Conservation (phyloP, 371 early-diverging fungal genomes). For the Quaeritorhiza haematococci region DNA sequence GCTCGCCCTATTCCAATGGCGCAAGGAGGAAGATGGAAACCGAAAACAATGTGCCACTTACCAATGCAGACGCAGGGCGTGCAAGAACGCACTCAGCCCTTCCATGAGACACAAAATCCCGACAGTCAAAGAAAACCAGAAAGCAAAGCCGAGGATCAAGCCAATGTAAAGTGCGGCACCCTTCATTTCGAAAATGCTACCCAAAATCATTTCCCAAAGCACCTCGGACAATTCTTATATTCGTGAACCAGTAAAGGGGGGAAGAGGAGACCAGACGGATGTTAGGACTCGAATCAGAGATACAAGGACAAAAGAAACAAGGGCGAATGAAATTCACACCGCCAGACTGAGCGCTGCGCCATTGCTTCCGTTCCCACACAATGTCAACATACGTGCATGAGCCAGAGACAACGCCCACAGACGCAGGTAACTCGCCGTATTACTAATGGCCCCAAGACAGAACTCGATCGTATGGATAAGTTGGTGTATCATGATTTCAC, state of each 20-base stretch:
- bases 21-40: neutral
- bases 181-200: slow-evolving; percentile 48
- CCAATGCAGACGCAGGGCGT: slow-evolving; percentile 99
- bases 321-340: slow-evolving; percentile 7
- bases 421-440: slow-evolving; percentile 99
- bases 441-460: slow-evolving; percentile 95
- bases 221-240: slow-evolving; percentile 89
- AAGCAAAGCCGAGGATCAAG: slow-evolving; percentile 64
- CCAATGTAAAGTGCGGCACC: slow-evolving; percentile 47
- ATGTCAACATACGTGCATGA: slow-evolving; percentile 96
- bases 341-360: no score
- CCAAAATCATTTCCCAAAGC: slow-evolving; percentile 93
- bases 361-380: slow-evolving; percentile 13
- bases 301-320: neutral
- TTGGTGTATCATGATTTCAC: slow-evolving; percentile 93
- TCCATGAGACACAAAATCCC: slow-evolving; percentile 94
- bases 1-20: neutral
- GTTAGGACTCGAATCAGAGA: neutral
- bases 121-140: slow-evolving; percentile 85
- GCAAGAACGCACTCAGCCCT: slow-evolving; percentile 97
- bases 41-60: slow-evolving; percentile 16
- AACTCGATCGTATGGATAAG: slow-evolving; percentile 99
- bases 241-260: neutral
- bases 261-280: neutral
- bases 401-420: slow-evolving; percentile 99